phyloP scores from a whole-genome alignment of 2,329 filamentous ascomycete genomes.

The Fusarium pseudonygamai region DNA sequence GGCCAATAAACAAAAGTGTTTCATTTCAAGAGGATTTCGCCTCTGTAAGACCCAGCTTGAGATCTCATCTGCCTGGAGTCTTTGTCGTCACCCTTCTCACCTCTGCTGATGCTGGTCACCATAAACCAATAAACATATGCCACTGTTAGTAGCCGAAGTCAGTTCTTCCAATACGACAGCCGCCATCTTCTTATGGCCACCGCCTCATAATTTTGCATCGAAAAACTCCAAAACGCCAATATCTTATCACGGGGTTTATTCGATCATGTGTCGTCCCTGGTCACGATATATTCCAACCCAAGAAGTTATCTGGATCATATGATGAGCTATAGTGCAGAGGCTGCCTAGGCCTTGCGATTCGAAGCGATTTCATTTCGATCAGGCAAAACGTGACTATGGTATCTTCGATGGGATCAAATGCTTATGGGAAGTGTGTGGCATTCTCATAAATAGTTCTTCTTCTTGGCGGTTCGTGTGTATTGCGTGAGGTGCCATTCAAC shows the following conservation, averaged over 20 bases:
- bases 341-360: not conserved
- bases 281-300: not conserved
- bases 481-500: slow-evolving; percentile 97
- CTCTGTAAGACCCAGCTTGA: not conserved
- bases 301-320: not conserved
- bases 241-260: not conserved
- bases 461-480: slow-evolving; percentile 90
- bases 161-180: slow-evolving; percentile 10
- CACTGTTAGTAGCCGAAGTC: slow-evolving; percentile 1
- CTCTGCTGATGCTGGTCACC: slow-evolving; percentile 17
- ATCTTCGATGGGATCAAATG: not conserved
- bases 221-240: slow-evolving; percentile 41
- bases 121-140: slow-evolving; percentile 29
- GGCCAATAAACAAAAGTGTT: not conserved
- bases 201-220: slow-evolving; percentile 15
- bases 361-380: not conserved
- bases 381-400: not conserved
- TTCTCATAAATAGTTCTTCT: slow-evolving; percentile 90
- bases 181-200: slow-evolving; percentile 5
- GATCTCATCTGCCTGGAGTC: slow-evolving; percentile 1
- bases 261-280: not conserved
- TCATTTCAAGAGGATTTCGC: not conserved
- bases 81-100: not conserved
- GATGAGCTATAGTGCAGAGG: not conserved
- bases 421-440: not conserved